A percentile compares a stretch with the other conserved stretches of the same genome.
phyloP scores from a whole-genome alignment of 1,284 basidiomycete species.

The Cystobasidium pallidum region DNA sequence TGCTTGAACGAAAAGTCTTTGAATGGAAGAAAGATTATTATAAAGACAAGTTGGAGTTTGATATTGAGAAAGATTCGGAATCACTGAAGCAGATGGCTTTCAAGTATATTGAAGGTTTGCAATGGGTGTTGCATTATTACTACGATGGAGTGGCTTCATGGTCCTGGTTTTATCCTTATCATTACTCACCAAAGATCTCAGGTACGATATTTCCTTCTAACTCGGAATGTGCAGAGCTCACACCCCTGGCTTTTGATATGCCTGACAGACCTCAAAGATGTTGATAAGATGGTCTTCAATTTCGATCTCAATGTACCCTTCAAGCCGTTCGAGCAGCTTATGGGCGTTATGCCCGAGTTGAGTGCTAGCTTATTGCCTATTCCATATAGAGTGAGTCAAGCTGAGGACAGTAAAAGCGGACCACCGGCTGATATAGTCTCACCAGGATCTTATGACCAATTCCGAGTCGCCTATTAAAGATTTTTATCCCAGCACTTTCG shows the following conservation, averaged over 20 bases:
- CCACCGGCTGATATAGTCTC: neutral
- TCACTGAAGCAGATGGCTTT: conserved; percentile 71
- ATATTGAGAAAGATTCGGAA: conserved; percentile 67
- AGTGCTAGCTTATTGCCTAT: conserved; percentile 83
- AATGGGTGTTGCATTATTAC: conserved; percentile 99
- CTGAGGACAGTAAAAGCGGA: neutral
- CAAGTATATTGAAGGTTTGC: conserved; percentile 89
- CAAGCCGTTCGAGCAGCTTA: conserved; percentile 92
- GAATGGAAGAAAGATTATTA: conserved; percentile 93
- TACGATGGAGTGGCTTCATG: conserved; percentile 95
- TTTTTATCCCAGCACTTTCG: conserved; percentile 91
- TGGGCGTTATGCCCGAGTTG: conserved; percentile 93
- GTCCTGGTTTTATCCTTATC: conserved; percentile 99
- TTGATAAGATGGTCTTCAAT: conserved; percentile 77
- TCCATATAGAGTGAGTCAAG: conserved; percentile 73
- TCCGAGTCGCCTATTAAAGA: conserved; percentile 85
- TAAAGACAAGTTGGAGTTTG: conserved; percentile 83
- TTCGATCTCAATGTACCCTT: conserved; percentile 90
- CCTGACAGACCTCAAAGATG: conserved; percentile 70
- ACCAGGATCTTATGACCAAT: conserved; percentile 82
- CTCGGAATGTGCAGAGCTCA: conserved; percentile 66
- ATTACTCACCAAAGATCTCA: conserved; percentile 92
- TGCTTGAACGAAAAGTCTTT: conserved; percentile 79
- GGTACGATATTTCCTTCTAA: conserved; percentile 61
- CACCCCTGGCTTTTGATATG: too few species aligned